A percentile compares a stretch with the other conserved stretches of the same genome.
phyloP scores from a whole-genome alignment of 768 basidiomycete genomes.

The Podaxis sp. region DNA sequence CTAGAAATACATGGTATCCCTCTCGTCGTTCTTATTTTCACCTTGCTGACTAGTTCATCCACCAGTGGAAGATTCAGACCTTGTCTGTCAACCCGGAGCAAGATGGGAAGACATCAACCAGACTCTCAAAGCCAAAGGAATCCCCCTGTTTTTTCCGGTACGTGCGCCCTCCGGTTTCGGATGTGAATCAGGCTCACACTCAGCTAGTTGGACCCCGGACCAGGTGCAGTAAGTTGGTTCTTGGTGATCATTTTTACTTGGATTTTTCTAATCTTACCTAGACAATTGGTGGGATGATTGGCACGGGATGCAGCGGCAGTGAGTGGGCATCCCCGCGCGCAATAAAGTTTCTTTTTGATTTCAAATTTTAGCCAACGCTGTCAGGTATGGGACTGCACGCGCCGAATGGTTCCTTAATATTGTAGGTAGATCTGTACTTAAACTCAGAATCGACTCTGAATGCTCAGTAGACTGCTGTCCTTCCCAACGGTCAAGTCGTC shows the following conservation, averaged over 20 bases:
- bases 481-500: constrained; percentile 82
- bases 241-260: neutral
- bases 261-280: constrained; percentile 22
- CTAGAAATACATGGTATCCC: constrained; percentile 66
- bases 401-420: constrained; percentile 86
- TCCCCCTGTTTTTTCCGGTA: constrained; percentile 87
- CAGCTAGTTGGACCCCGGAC: constrained; percentile 65
- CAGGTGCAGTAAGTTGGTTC: constrained; percentile 55
- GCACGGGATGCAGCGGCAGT: constrained; percentile 85
- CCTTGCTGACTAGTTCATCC: neutral
- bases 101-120: constrained; percentile 80
- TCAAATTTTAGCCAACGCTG: constrained; percentile 62
- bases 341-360: neutral
- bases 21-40: neutral
- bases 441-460: neutral
- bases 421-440: constrained; percentile 37
- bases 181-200: neutral
- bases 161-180: neutral
- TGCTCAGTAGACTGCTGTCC: constrained; percentile 67
- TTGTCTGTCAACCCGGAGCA: constrained; percentile 74
- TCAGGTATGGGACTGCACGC: constrained; percentile 84
- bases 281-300: constrained; percentile 89
- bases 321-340: constrained; percentile 28
- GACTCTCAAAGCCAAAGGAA: constrained; percentile 61
- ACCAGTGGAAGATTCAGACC: constrained; percentile 67